Base-by-base conservation (phyloP, 768 basidiomycete species). In the Leccinum variicolor region DNA sequence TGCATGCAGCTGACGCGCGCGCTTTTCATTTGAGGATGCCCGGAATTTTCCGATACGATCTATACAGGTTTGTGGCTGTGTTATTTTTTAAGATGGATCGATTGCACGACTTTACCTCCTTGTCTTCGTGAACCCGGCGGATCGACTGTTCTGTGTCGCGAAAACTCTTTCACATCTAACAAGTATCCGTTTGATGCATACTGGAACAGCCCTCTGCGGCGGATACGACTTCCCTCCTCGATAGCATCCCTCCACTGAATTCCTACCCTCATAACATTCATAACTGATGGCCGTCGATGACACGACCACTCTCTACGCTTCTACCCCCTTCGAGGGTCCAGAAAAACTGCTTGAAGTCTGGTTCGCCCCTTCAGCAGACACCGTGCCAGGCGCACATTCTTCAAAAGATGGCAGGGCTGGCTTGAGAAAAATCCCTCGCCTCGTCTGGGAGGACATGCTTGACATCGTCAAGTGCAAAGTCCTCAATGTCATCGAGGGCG, bases 311-410 rank as follows among this genome's bases (percentile, higher is more conserved):
- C 62, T 69, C 58, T 66, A 73, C 34, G 39, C 59, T 17, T 76
- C 77, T 50, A 74, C 81, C 34, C 89, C 90, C 14, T 96, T 95
- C 65, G 94, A 95, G 73, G 94, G 94, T 21, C 90, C 94, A 59
- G 94, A 96, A 77, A 96, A 96, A 71, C 83, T 98, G 43, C 83
- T 98, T 48, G 97, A 99, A 77, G 84, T 98, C 51, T 98, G 97
- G 97, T 98, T 98, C 75, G 86, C 90, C 1, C 92, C 93, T 13
- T 87, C 87, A 8, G 75, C 86, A 6, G 79, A 81, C 9, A 74
- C 80, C 26, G 77, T 91, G 9, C 83, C 85, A 33, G 77, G 75
- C 61, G 74, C 77, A 43, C 71, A 69, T 15, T 61, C 63, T 45
- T 63, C 72, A 50, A 62, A 50, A 47, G 73, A 76, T 61, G 79